These are phyloP conservation scores for Aspergillus cristatus DNA, from an alignment of 495 filamentous ascomycete species.

Conservation along the genomic window DNA sequence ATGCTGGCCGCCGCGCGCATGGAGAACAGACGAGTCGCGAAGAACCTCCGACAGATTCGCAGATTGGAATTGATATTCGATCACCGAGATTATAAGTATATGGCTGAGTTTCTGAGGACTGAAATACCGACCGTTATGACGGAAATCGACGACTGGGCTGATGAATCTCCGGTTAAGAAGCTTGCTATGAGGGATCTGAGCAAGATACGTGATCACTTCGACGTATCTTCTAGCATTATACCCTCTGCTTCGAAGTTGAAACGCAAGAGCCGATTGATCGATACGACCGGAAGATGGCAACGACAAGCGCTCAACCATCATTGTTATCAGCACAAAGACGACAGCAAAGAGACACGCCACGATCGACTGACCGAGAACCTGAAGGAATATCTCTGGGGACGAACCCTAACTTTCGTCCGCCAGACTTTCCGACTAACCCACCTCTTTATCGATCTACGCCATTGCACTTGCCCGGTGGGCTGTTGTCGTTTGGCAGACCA, in stretches of 20 bases:
- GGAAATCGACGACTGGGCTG: background rate
- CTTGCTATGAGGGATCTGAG: background rate
- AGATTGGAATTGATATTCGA: slow-evolving; percentile 6
- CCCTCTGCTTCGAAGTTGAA: too few species aligned
- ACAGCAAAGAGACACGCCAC: background rate
- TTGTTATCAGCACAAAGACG: too few species aligned
- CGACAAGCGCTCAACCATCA: too few species aligned
- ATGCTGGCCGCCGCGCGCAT: background rate
- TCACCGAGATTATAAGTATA: slow-evolving; percentile 3
- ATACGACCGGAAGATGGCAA: too few species aligned
- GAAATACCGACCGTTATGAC: background rate
- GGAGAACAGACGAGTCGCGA: slow-evolving; percentile 1
- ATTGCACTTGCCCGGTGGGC: slow-evolving; percentile 3
- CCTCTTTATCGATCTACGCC: slow-evolving; percentile 2
- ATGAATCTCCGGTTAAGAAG: background rate
- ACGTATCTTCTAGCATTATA: too few species aligned
- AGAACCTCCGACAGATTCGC: slow-evolving; percentile 4
- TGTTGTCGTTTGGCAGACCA: slow-evolving; percentile 6
- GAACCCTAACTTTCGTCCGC: slow-evolving; percentile 9
- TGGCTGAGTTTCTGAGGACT: background rate
- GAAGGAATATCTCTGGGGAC: slow-evolving; percentile 7
- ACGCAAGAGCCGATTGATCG: too few species aligned
- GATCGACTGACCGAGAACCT: slow-evolving; percentile 3
- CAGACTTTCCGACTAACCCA: slow-evolving; percentile 3
- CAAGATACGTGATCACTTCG: background rate